Percentiles rank a stretch among this genome's conserved stretches.
Conservation (phyloP, 2,329 filamentous ascomycete species). For the Thelonectria discophora region DNA sequence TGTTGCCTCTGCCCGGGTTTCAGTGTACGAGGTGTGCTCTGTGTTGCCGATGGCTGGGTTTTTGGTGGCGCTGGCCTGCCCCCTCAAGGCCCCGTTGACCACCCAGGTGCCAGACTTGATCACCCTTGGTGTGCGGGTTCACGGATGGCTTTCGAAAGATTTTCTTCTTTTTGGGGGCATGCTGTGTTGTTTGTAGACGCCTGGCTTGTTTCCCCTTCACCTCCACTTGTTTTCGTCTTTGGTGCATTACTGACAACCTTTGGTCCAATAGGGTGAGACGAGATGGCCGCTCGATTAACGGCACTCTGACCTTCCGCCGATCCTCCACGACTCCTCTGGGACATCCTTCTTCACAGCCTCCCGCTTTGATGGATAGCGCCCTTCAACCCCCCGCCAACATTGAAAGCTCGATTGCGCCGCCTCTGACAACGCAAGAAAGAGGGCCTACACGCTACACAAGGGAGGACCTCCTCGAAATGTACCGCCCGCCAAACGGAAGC, state of each 20-base stretch:
- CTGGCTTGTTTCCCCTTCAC: neutral
- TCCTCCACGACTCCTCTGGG: constrained; percentile 66
- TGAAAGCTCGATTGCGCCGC: constrained; percentile 48
- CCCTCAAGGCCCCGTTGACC: constrained; percentile 18
- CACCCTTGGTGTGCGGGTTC: constrained; percentile 4
- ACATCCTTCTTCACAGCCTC: constrained; percentile 50
- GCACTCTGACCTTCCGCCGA: constrained; percentile 71
- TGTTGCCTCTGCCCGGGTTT: constrained; percentile 13
- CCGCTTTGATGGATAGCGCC: constrained; percentile 49
- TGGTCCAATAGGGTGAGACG: constrained; percentile 62
- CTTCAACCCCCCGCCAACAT: constrained; percentile 49
- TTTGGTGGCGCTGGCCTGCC: constrained; percentile 12
- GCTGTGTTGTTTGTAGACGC: neutral
- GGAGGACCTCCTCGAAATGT: constrained; percentile 81
- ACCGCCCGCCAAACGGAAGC: constrained; percentile 60
- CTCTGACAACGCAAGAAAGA: constrained; percentile 44
- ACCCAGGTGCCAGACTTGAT: constrained; percentile 9
- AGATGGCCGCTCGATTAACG: constrained; percentile 67
- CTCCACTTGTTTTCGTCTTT: constrained; percentile 8
- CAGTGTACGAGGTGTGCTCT: constrained; percentile 1
- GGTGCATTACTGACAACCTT: constrained; percentile 24
- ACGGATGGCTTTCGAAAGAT: neutral
- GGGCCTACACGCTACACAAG: constrained; percentile 74
- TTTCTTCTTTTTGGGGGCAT: neutral
- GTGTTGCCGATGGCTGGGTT: constrained; percentile 11